These are phyloP conservation scores for Polyporus tsugae DNA, from an alignment of 1,284 basidiomycete genomes.

Conservation along the genomic window DNA sequence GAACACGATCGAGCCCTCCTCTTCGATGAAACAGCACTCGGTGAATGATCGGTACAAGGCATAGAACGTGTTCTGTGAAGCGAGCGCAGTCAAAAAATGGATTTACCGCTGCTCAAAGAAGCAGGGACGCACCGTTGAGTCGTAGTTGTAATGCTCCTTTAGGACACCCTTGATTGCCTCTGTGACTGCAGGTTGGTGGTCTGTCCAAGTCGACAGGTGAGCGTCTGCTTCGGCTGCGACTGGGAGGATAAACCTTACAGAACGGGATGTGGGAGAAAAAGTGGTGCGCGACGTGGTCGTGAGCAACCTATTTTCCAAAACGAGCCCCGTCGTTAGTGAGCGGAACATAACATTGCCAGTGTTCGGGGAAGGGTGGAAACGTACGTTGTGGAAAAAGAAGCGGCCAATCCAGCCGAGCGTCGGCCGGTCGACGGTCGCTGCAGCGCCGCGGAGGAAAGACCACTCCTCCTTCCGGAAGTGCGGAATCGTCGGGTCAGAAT, in stretches of 20 bases:
- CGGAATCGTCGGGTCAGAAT: slow-evolving; percentile 53
- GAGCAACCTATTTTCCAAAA: slow-evolving; percentile 42
- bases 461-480: slow-evolving; percentile 56
- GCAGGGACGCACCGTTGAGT: slow-evolving; percentile 52
- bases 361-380: slow-evolving; percentile 15
- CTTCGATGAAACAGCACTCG: slow-evolving; percentile 70
- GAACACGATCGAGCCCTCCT: slow-evolving; percentile 79
- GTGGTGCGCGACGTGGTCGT: slow-evolving; percentile 50
- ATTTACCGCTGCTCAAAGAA: neutral
- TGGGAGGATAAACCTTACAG: slow-evolving; percentile 38
- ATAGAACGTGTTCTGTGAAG: slow-evolving; percentile 41
- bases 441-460: slow-evolving; percentile 66
- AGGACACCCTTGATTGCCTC: slow-evolving; percentile 40
- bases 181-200: slow-evolving; percentile 45
- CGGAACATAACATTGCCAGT: neutral
- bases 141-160: slow-evolving; percentile 48
- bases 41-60: slow-evolving; percentile 49
- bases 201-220: slow-evolving; percentile 49
- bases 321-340: slow-evolving; percentile 3
- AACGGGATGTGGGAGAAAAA: slow-evolving; percentile 49
- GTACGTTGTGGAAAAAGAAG: slow-evolving; percentile 54
- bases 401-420: slow-evolving; percentile 67
- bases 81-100: slow-evolving; percentile 1
- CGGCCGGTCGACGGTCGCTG: slow-evolving; percentile 66
- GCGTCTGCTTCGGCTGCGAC: neutral